Evolutionary conservation across 495 filamentous ascomycete species (phyloP), one percentile per base, ranked within the genome.

Genomic region (Penicillium dipodomyicola): DNA sequence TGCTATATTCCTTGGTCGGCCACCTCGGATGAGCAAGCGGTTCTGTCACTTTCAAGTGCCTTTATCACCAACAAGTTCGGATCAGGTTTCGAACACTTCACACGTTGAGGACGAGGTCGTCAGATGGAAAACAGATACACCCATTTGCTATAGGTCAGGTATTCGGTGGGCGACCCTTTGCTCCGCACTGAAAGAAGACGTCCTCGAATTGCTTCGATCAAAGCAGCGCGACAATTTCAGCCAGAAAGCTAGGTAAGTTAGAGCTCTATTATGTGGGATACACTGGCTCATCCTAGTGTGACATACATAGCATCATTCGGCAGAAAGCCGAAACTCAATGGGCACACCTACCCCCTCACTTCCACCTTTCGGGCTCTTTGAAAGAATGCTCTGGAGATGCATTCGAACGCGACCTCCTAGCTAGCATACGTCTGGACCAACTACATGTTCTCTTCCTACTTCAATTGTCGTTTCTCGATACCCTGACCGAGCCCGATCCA

Each of bases 31-130:
- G 62, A 70, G 62, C 63, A 73, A 68, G 46, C 69, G 67, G 1
- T 77, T 75, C 39, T 77, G 72, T 48, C 65, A 72, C 27, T 73
- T 76, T n/a, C 70, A 76, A 52, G 49, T 75, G 20, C 68, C 69
- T 0, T 59, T 63, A 14, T 56, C 49, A 9, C 53, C 55, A 32
- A 43, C 35, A 42, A 23, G 11, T 17, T 20, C 57, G 51, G 42
- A 47, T 2, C 8, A 20, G 46, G 33, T 25, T 37, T 47, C 32
- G 1, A 65, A 64, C 57, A 37, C 45, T n/a, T 53, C 42, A 10
- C 57, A 67, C 30, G 50, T 64, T 4, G 50, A 46, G 17, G 48
- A 46, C 11, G 42, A 23, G 8, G 25, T 9, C 10, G 5, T 35
- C 15, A 37, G 7, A 19, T 54, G 42, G 42, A 14, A 47, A n/a